These are phyloP conservation scores for Cutaneotrichosporon sp. DNA, from an alignment of 1,284 basidiomycete genomes.

Conservation along the genomic window DNA sequence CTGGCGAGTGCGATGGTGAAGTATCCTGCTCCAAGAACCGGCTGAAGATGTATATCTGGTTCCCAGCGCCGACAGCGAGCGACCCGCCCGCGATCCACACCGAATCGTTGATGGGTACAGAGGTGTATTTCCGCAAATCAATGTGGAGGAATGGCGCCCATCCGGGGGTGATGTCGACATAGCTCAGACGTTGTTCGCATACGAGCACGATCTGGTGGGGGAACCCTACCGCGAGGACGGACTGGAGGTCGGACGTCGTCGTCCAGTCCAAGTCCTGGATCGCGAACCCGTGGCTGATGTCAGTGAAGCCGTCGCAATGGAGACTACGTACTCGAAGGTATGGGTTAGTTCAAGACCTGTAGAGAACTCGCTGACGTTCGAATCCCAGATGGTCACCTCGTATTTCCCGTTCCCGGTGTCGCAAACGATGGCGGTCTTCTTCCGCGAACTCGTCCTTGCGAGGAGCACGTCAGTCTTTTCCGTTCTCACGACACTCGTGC, in stretches of 20 bases:
- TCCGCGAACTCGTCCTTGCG: conserved; percentile 78
- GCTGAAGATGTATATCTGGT: conserved; percentile 66
- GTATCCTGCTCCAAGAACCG: conserved; percentile 40
- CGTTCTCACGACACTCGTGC: conserved; percentile 68
- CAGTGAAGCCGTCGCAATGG: not conserved
- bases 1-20: conserved; percentile 11
- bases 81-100: conserved; percentile 80
- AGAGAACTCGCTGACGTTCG: conserved; percentile 85
- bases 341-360: conserved; percentile 73
- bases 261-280: conserved; percentile 85
- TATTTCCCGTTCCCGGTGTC: conserved; percentile 46
- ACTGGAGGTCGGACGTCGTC: conserved; percentile 80
- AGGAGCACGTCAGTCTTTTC: conserved; percentile 59
- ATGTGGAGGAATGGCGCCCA: conserved; percentile 72
- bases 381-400: conserved; percentile 90
- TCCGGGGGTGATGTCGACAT: conserved; percentile 72
- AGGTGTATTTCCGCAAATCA: conserved; percentile 66
- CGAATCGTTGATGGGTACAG: conserved; percentile 72
- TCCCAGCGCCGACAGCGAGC: conserved; percentile 61
- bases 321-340: conserved; percentile 55
- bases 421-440: conserved; percentile 64
- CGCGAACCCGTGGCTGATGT: conserved; percentile 50
- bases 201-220: conserved; percentile 69
- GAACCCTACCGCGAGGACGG: conserved; percentile 82
- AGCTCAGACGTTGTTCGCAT: conserved; percentile 81